Evolutionary conservation across 805 yeast species (phyloP), one percentile per base, ranked within the genome.

Genomic region (Sugiyamaella marilandica): DNA sequence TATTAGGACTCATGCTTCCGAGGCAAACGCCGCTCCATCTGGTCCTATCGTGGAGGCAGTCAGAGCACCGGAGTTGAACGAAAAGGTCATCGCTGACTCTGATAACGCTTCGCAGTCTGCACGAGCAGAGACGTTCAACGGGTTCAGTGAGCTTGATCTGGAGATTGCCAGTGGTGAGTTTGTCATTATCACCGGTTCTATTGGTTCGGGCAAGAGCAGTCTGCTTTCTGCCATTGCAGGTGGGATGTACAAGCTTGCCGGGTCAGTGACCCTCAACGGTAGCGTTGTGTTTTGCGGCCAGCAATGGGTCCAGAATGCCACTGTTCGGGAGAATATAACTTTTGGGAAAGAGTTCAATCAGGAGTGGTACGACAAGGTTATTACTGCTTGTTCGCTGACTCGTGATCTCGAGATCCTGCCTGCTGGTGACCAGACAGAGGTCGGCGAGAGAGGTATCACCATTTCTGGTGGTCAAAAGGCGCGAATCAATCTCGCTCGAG

Each of bases 381-480:
- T 89, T 8, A 67, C 74, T 41, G 83, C 81, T 0, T 88, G 96
- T 66, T 81, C 87, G 0, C 70, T 88, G 52, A 76, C 75, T 43
- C 74, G 77, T 33, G 96, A 88, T 68, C 72, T 88, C 56, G 77
- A 79, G 11, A 75, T 77, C 34, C 71, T 89, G 34, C 83, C 85
- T 4, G 87, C 83, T 36, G 90, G 94, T 29, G 96, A 88, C 63
- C 64, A 65, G 55, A 85, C 92, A 0, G 95, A 89, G 68, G 85
- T 88, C 59, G 96, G 96, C 54, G 96, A 88, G 65, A 77, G 91
- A 57, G 96, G 96, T 61, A 84, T 89, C 53, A 89, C 94, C 0
- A 70, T 88, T 44, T 85, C 94, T 9, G 96, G 96, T 49, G 96
- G 96, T 47, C 96, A 88, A 66, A 89, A 88, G 71, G 94, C 95